Evolutionary conservation across 306 rosid genomes (phyloP).

Genomic region (Coriaria nepalensis): DNA sequence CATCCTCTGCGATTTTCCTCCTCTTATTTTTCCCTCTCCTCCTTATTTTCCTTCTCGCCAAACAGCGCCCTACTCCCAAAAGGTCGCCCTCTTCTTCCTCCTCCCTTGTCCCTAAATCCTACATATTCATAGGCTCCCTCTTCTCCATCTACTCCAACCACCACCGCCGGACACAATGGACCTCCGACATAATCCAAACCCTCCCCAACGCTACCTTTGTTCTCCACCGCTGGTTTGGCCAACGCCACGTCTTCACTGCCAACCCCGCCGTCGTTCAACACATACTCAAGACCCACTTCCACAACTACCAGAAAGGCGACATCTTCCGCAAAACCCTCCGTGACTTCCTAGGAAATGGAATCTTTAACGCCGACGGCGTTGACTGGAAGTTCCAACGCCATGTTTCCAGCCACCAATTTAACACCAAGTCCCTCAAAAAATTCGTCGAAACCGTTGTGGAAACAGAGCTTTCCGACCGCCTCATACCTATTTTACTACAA

Average conservation of each 20-base stretch:
- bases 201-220: slow-evolving; percentile 38
- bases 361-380: slow-evolving; percentile 35
- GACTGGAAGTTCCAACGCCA: slow-evolving; percentile 51
- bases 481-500: slow-evolving; percentile 31
- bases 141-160: slow-evolving; percentile 23
- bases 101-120: slow-evolving; percentile 27
- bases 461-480: slow-evolving; percentile 28
- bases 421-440: slow-evolving; percentile 25
- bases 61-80: not conserved
- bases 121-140: slow-evolving; percentile 36
- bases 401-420: slow-evolving; percentile 16
- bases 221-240: slow-evolving; percentile 24
- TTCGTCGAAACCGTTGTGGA: slow-evolving; percentile 48
- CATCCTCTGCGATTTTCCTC: slow-evolving; percentile 2
- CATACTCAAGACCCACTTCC: slow-evolving; percentile 49
- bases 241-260: slow-evolving; percentile 33
- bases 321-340: slow-evolving; percentile 2
- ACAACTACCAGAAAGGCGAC: slow-evolving; percentile 35
- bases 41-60: slow-evolving; percentile 2
- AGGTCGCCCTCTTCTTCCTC: slow-evolving; percentile 4
- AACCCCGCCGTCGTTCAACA: slow-evolving; percentile 46
- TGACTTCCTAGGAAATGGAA: slow-evolving; percentile 56
- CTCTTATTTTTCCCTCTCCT: slow-evolving; percentile 12
- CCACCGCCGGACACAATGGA: slow-evolving; percentile 32
- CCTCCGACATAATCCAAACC: slow-evolving; percentile 31